These are phyloP conservation scores for Myriosclerotinia duriaeana DNA, from an alignment of 2,329 filamentous ascomycete genomes.

Conservation along the genomic window DNA sequence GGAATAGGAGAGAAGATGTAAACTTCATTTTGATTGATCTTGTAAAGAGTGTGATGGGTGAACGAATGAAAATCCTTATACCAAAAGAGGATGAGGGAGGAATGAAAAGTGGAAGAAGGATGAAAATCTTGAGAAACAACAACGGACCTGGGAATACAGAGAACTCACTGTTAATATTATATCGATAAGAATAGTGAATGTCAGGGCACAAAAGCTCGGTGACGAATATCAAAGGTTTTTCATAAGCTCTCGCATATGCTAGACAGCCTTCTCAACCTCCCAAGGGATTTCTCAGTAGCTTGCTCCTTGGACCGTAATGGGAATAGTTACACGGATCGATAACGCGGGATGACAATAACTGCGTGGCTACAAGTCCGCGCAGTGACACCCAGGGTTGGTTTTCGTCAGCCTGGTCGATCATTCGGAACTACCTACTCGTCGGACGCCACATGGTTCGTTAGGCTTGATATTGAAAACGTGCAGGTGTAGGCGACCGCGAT, in stretches of 20 bases:
- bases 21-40: slow-evolving; percentile 9
- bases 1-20: slow-evolving; percentile 13
- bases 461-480: not conserved
- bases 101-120: not conserved
- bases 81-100: not conserved
- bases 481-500: not conserved
- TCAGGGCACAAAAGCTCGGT: not conserved
- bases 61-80: not conserved
- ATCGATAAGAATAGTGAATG: not conserved
- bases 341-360: not conserved
- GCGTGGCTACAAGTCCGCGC: not conserved
- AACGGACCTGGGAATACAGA: not conserved
- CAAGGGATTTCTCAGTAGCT: not conserved
- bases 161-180: slow-evolving; percentile 10
- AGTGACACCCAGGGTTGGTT: not conserved
- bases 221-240: not conserved
- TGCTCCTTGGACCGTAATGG: not conserved
- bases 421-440: not conserved
- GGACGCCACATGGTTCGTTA: slow-evolving; percentile 6
- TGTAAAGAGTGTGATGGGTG: not conserved
- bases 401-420: slow-evolving; percentile 1
- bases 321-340: slow-evolving; percentile 3
- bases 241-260: not conserved
- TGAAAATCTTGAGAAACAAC: not conserved
- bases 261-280: not conserved